A percentile compares a stretch with the other conserved stretches of the same genome.
phyloP scores from a whole-genome alignment of 2,329 filamentous ascomycete genomes.

The Bimuria novae-zelandiae region DNA sequence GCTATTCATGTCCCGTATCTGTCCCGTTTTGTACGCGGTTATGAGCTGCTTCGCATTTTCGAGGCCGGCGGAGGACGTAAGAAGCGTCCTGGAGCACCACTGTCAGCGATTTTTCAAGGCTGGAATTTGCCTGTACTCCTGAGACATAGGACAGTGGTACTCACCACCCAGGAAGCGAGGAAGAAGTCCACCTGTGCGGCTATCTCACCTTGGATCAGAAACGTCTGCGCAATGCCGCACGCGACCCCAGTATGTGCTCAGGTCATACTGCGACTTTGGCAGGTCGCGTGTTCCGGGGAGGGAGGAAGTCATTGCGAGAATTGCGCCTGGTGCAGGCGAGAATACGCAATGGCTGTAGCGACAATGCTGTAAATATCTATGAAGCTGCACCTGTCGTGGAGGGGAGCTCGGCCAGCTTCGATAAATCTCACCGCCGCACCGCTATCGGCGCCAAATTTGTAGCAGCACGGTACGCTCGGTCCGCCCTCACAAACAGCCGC shows the following conservation, averaged over 20 bases:
- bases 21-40: conserved; percentile 83
- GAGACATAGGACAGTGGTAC: conserved; percentile 39
- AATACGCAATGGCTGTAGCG: background rate
- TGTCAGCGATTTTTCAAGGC: conserved; percentile 20
- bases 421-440: conserved; percentile 2
- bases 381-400: background rate
- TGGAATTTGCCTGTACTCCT: background rate
- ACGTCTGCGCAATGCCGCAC: conserved; percentile 88
- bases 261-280: conserved; percentile 88
- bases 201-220: conserved; percentile 88
- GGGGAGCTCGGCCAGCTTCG: background rate
- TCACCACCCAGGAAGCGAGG: conserved; percentile 38
- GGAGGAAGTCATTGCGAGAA: conserved; percentile 61
- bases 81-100: conserved; percentile 70
- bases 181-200: conserved; percentile 21
- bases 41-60: conserved; percentile 85
- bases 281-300: conserved; percentile 75
- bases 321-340: background rate
- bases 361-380: background rate
- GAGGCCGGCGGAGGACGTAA: conserved; percentile 77
- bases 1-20: conserved; percentile 78
- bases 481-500: background rate
- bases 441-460: conserved; percentile 2
- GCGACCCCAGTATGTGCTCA: conserved; percentile 92
- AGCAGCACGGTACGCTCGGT: conserved; percentile 1